These are phyloP conservation scores for Peronospora belbahrii DNA, from an alignment of 352 stramenopile species.

Conservation along the genomic window DNA sequence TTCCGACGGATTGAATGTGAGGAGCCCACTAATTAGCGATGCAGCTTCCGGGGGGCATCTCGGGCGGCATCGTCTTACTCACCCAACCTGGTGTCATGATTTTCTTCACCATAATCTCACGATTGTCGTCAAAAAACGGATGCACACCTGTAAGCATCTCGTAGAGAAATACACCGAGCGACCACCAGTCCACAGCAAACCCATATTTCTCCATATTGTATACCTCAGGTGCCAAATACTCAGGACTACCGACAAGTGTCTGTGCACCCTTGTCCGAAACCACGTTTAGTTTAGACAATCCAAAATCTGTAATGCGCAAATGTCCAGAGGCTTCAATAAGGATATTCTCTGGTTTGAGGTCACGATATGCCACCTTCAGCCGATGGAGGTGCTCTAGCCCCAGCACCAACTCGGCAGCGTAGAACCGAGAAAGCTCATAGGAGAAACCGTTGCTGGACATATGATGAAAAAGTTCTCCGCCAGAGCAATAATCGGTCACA, in stretches of 20 bases:
- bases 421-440: conserved; percentile 85
- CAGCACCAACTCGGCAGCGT: conserved; percentile 93
- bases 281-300: conserved; percentile 68
- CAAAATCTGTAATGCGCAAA: conserved; percentile 97
- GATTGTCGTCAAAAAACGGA: conserved; percentile 85
- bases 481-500: conserved; percentile 86
- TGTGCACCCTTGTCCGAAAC: conserved; percentile 61
- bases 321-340: conserved; percentile 86
- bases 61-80: conserved; percentile 45
- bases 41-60: conserved; percentile 65
- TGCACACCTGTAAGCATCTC: conserved; percentile 88
- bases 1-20: conserved; percentile 66
- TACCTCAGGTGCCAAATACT: conserved; percentile 88
- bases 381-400: conserved; percentile 93
- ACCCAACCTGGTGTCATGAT: conserved; percentile 74
- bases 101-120: conserved; percentile 80
- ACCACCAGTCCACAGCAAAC: conserved; percentile 91
- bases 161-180: conserved; percentile 83
- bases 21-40: conserved; percentile 62
- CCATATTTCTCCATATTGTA: conserved; percentile 65
- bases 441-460: conserved; percentile 87
- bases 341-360: conserved; percentile 97
- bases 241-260: conserved; percentile 71
- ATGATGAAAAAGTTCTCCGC: conserved; percentile 97
- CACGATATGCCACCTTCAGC: conserved; percentile 93